These are phyloP conservation scores for Thalassiosira profunda DNA, from an alignment of 108 stramenopile species.

Conservation along the genomic window DNA sequence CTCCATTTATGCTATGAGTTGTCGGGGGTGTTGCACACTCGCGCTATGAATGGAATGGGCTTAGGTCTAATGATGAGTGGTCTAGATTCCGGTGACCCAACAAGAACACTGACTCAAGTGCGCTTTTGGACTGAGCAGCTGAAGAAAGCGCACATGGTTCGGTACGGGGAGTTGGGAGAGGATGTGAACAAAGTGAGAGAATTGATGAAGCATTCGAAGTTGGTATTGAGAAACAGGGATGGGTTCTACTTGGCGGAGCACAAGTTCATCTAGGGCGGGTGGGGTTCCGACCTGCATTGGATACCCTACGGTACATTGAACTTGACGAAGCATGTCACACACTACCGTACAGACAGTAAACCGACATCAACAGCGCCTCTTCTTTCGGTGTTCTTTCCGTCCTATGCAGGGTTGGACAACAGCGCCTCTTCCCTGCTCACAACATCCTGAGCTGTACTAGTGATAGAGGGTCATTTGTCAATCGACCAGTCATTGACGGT, in stretches of 20 bases:
- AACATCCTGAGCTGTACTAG: no score
- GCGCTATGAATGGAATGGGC: constrained; percentile 1
- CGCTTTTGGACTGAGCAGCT: constrained; percentile 86
- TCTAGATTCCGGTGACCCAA: constrained; percentile 6
- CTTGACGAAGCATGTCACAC: no score
- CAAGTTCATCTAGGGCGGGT: constrained; percentile 46
- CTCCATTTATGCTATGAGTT: constrained; percentile 78
- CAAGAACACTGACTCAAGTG: constrained; percentile 52
- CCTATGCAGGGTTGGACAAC: no score
- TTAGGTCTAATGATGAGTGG: neutral
- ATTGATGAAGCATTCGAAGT: constrained; percentile 68
- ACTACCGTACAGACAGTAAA: no score
- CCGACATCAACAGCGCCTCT: no score
- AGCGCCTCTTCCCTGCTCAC: no score
- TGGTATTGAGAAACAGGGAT: constrained; percentile 56
- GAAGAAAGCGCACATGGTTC: constrained; percentile 64
- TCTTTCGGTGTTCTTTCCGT: no score
- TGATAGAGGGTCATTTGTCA: no score
- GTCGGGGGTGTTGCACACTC: constrained; percentile 24
- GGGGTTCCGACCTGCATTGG: no score
- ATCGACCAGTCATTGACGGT: no score
- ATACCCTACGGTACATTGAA: no score
- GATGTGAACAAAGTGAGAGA: constrained; percentile 59
- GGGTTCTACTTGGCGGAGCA: constrained; percentile 37
- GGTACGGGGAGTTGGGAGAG: constrained; percentile 69